Base-by-base conservation (phyloP, 179 eudicot genomes). In the Gypsophila paniculata region DNA sequence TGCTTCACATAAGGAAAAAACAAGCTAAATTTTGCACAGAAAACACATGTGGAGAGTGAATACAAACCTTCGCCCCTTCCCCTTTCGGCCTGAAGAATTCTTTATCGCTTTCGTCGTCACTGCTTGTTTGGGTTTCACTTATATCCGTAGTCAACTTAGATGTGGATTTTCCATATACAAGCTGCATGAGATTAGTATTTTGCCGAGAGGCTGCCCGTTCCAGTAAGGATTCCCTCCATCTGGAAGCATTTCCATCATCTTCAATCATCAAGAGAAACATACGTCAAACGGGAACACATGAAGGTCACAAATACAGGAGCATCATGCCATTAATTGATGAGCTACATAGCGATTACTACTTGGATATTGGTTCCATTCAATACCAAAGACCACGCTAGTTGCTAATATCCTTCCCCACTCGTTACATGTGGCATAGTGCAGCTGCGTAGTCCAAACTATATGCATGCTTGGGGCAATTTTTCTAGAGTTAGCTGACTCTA, bases 61-160 rank as follows among this genome's bases (percentile, higher is more conserved):
- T 1, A 77, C 84, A 85, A 60, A 93, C 99, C 99, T 91, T 90
- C 19, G 79, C 74, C 69, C 83, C 88, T 72, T 86, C 92, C 68
- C 96, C 96, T 85, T 90, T 95, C 6, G 92, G 95, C 82, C 51
- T 87, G 72, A 95, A 92, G 76, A 95, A 92, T n/a, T 88, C 96
- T 23, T 84, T 93, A 71, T 86, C 89, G 60, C 90, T 82, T 69
- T 78, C 90, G 61, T 87, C 89, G 62, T 85, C 90, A 55, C 84
- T 95, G 80, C 78, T 79, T 51, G 73, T 70, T 55, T 22, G 81
- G 63, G 69, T 75, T 54, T 85, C 87, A 71, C 65, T 58, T 9
- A 13, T 49, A 73, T 76, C 62, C 46, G 80, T 49, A 26, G 62
- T 25, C 17, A 79, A 65, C 18, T 74, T 74, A 44, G 79, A 61